Evolutionary conservation across 1,284 basidiomycete species (phyloP), one percentile per base, ranked within the genome.

Genomic region (Austroboletus niveus): DNA sequence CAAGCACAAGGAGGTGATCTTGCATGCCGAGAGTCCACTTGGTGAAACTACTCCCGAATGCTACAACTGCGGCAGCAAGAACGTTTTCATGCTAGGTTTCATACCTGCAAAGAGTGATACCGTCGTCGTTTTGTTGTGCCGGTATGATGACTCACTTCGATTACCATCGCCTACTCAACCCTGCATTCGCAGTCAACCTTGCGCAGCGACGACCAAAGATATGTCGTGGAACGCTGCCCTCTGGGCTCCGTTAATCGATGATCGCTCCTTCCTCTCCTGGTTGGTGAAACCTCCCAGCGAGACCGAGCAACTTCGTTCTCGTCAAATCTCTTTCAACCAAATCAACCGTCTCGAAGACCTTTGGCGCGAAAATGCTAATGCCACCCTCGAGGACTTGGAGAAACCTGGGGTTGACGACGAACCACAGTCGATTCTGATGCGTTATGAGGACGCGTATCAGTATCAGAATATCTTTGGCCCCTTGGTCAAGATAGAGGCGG

Each of bases 51-150:
- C 92, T 0, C 97, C 97, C 0, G 97, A 99, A 72, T 96, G 93
- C 72, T 99, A 99, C 78, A 95, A 96, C 68, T 99, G 97, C 66
- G 97, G 97, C n/a, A 94, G 92, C 75, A 98, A 98, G 75, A 99
- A 99, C 61, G 96, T 98, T 27, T 99, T 99, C 67, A 92, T 98
- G 84, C 83, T 99, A 20, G 97, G 97, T 3, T 99, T 99, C 69
- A 98, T 99, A 61, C 97, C 97, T 4, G 97, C 97, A 14, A 99
- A 99, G 75, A 94, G 92, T 66, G 97, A 99, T 66, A 98, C 97
- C 0, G 96, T 99, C 40, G 97, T 99, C 42, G 95, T 99, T 24
- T 77, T 99, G n/a, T 81, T 99, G 20, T 99, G 97, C 70, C 89
- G 96, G 87, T 93, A 63, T 58, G 89, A 69, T 48, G 14, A 45